These are phyloP conservation scores for Fomitopsis schrenkii DNA, from an alignment of 1,284 basidiomycete species.

Conservation along the genomic window DNA sequence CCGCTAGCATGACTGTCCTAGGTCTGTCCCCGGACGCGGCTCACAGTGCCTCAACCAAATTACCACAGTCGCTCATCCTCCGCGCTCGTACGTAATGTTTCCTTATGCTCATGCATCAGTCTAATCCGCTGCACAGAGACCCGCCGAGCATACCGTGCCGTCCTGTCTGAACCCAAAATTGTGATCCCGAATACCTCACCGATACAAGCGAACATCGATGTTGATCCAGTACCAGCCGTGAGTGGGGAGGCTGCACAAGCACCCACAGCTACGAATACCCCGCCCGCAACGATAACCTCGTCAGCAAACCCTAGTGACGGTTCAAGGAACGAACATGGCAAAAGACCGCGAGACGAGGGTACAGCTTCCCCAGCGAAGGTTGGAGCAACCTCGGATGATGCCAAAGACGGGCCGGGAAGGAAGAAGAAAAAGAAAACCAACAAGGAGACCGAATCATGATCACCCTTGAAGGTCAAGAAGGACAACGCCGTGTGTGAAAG, in stretches of 20 bases:
- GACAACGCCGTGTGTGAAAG: no score
- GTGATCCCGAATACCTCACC: constrained; percentile 41
- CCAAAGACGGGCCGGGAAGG: neutral
- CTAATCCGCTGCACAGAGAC: constrained; percentile 35
- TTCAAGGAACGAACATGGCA: neutral
- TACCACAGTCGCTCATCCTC: constrained; percentile 61
- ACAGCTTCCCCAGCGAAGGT: neutral
- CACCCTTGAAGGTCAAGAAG: no score
- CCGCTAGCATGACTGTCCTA: constrained; percentile 50
- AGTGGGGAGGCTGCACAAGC: neutral
- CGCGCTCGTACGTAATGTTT: constrained; percentile 60
- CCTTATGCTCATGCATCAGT: neutral
- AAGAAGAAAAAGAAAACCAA: constrained; percentile 7
- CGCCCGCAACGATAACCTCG: neutral
- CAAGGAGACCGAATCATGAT: neutral
- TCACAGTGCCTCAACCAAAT: constrained; percentile 55
- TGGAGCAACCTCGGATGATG: neutral
- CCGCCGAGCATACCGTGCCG: constrained; percentile 60
- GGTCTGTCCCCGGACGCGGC: constrained; percentile 64
- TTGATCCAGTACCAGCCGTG: neutral
- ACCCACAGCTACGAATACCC: neutral
- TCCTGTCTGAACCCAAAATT: constrained; percentile 66
- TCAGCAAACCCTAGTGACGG: neutral
- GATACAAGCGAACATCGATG: neutral
- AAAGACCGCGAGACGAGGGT: constrained; percentile 1